These are phyloP conservation scores for Aegilops bicornis DNA, from an alignment of 176 grass and related monocot species.

Conservation along the genomic window DNA sequence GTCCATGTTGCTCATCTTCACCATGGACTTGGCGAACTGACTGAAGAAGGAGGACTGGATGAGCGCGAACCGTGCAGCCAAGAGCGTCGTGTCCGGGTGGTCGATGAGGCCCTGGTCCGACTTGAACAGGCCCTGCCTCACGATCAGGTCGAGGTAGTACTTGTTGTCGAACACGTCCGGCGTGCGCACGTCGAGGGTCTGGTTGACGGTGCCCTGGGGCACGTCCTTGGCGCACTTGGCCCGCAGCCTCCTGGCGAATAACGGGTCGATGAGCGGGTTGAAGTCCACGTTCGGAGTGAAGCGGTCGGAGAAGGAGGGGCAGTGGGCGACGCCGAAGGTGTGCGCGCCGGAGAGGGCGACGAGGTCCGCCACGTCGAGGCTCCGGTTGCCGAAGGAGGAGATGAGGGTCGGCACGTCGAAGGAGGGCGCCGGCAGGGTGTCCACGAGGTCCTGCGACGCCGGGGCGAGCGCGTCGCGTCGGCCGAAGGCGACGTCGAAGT, in stretches of 20 bases:
- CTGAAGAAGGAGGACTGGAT: too few species aligned
- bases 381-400: background rate
- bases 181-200: slow-evolving; percentile 29
- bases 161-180: slow-evolving; percentile 54
- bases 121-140: slow-evolving; percentile 31
- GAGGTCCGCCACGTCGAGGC: slow-evolving; percentile 37
- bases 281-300: background rate
- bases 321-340: slow-evolving; percentile 50
- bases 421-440: slow-evolving; percentile 12
- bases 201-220: background rate
- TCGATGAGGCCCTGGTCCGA: slow-evolving; percentile 39
- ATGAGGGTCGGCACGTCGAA: slow-evolving; percentile 2
- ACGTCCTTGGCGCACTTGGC: slow-evolving; percentile 18
- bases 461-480: slow-evolving; percentile 21
- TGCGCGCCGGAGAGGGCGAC: slow-evolving; percentile 63
- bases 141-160: slow-evolving; percentile 48
- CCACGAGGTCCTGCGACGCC: background rate
- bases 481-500: slow-evolving; percentile 34
- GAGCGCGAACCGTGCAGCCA: too few species aligned
- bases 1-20: too few species aligned
- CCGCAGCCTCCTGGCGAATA: background rate
- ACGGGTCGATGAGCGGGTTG: slow-evolving; percentile 20
- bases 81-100: slow-evolving; percentile 10
- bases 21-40: too few species aligned
- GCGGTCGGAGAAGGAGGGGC: slow-evolving; percentile 26